Conservation (phyloP, 2,329 filamentous ascomycete species). For the Nigrospora sphaerica region DNA sequence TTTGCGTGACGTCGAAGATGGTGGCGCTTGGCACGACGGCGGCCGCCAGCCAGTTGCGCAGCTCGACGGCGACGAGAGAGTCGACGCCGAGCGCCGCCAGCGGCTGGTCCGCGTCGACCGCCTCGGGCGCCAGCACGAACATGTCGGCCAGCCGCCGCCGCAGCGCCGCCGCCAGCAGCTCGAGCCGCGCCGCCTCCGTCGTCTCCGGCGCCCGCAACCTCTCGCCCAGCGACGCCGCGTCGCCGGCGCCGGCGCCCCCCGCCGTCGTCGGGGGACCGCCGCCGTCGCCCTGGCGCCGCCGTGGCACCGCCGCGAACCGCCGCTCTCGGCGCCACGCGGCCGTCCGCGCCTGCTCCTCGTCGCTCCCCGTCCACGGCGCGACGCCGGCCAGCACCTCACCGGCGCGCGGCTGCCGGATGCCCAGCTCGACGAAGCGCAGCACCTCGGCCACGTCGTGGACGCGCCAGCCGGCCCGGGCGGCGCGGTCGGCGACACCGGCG, state of each 20-base stretch:
- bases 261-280: conserved; percentile 6
- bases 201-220: background rate
- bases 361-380: conserved; percentile 28
- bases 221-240: background rate
- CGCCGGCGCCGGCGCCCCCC: background rate
- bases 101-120: conserved; percentile 4
- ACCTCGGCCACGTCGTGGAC: conserved; percentile 44
- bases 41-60: conserved; percentile 10
- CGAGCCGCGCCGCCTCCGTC: background rate
- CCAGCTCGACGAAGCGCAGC: conserved; percentile 37
- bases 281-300: conserved; percentile 26
- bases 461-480: conserved; percentile 45
- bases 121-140: conserved; percentile 6
- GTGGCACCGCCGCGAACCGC: background rate
- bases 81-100: conserved; percentile 9
- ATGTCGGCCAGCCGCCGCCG: conserved; percentile 5
- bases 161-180: conserved; percentile 31
- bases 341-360: conserved; percentile 21
- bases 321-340: background rate
- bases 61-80: conserved; percentile 12
- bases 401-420: conserved; percentile 22
- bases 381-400: conserved; percentile 12
- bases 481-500: conserved; percentile 36
- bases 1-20: conserved; percentile 7
- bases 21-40: conserved; percentile 6